A percentile compares a stretch with the other conserved stretches of the same genome.
phyloP scores from a whole-genome alignment of 805 yeast species.

The Metschnikowia chrysomelidarum region DNA sequence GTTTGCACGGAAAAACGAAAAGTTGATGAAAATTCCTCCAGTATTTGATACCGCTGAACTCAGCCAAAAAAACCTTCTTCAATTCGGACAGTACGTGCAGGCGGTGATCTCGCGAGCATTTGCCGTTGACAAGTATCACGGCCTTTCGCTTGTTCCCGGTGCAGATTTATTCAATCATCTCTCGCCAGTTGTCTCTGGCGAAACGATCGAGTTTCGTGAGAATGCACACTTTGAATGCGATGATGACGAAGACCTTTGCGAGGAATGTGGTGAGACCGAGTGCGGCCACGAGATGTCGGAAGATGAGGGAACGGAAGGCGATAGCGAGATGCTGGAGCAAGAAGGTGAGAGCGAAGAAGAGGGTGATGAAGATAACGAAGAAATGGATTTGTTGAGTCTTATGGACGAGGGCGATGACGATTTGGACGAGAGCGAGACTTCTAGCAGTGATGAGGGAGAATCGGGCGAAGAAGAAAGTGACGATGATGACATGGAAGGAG shows the following conservation, averaged over 20 bases:
- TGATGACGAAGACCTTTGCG: conserved; percentile 20
- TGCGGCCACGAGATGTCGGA: conserved; percentile 16
- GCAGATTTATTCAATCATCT: conserved; percentile 87
- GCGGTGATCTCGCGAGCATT: conserved; percentile 78
- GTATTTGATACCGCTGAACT: conserved; percentile 25
- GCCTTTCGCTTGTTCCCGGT: conserved; percentile 79
- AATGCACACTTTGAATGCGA: conserved; percentile 42
- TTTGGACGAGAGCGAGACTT: conserved; percentile 16
- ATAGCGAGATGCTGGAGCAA: conserved; percentile 14
- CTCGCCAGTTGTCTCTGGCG: conserved; percentile 28
- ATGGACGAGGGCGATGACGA: conserved; percentile 11
- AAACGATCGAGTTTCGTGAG: conserved; percentile 35
- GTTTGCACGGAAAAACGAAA: conserved; percentile 37
- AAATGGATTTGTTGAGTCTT: conserved; percentile 4
- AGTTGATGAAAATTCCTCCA: conserved; percentile 34
- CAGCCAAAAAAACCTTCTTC: conserved; percentile 27
- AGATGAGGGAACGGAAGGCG: conserved; percentile 10
- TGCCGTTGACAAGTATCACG: conserved; percentile 72
- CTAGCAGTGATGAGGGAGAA: conserved; percentile 25
- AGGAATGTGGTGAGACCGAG: conserved; percentile 19
- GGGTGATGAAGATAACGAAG: conserved; percentile 2
- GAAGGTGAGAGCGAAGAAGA: conserved; percentile 5
- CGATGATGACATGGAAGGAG: conserved; percentile 23
- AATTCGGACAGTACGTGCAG: conserved; percentile 57
- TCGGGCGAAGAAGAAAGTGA: conserved; percentile 21